Evolutionary conservation across 441 rosid genomes (phyloP), one percentile per base, ranked within the genome.

Genomic region (Raphanus hybrid): DNA sequence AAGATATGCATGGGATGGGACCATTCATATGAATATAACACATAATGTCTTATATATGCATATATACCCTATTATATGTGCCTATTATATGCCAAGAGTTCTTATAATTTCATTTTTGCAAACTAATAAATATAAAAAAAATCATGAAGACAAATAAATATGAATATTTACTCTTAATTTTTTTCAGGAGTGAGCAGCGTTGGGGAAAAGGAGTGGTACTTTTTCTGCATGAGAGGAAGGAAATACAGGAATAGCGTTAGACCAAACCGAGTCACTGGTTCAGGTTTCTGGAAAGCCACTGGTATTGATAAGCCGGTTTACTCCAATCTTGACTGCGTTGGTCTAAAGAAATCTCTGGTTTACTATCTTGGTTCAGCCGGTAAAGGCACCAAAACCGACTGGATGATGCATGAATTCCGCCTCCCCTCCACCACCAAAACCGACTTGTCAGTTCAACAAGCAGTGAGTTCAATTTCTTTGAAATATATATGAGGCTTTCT

Each of bases 361-460:
- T 94, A 90, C 81, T 94, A 94, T 66, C 83, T 91, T 6, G 98
- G 98, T 69, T 85, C 85, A 5, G 97, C 98, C 0, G 97, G 97
- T 15, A 94, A 94, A 85, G 98, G 97, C 15, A 88, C 90, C 74
- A 94, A 94, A 83, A 92, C 98, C 1, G 97, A 94, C 54, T 94
- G 98, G 98, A 94, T 94, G 98, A 94, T 94, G 98, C 94, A 94
- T 9, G 98, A 94, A 68, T 92, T 94, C 71, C 97, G 98, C 64
- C 94, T 94, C 62, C 97, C 98, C 1, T 59, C 58, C 37, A 35
- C 72, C 64, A 14, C 68, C 0, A 74, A 79, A 70, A n/a, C 75
- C 39, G 75, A 78, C 37, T 71, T 80, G 0, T 75, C 79, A 35
- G 34, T 70, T 23, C 89, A 76, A 77, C 92, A 92, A 86, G 94